Evolutionary conservation across 2,329 filamentous ascomycete species (phyloP).

Genomic region (Alternaria longipes): DNA sequence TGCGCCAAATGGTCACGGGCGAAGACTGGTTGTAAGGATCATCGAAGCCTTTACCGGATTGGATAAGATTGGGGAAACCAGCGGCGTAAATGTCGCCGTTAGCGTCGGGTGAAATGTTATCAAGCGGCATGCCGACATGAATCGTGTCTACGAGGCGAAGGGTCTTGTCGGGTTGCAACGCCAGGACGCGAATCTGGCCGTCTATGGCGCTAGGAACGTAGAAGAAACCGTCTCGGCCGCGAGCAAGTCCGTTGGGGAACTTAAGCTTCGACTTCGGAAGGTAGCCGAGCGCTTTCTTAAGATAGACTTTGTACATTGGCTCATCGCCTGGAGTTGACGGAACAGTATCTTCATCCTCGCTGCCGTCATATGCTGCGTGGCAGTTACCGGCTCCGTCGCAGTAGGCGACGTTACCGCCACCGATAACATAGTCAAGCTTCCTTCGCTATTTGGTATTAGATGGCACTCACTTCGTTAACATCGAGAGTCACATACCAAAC

Average conservation of each 20-base stretch:
- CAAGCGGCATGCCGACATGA: conserved; percentile 35
- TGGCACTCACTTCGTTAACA: background rate
- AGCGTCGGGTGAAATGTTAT: conserved; percentile 39
- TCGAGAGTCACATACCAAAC: conserved; percentile 21
- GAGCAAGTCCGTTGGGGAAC: conserved; percentile 41
- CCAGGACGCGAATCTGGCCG: conserved; percentile 34
- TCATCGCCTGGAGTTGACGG: background rate
- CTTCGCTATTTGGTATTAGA: conserved; percentile 18
- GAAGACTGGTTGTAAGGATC: conserved; percentile 26
- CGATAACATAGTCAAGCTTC: conserved; percentile 35
- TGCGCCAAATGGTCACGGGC: conserved; percentile 33
- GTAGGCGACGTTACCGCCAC: conserved; percentile 41
- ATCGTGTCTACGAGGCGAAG: conserved; percentile 35
- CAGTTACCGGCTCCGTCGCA: conserved; percentile 32
- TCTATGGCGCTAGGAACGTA: conserved; percentile 41
- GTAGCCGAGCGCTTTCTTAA: conserved; percentile 7
- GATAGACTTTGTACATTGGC: conserved; percentile 12
- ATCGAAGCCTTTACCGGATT: conserved; percentile 20
- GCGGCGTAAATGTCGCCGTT: conserved; percentile 39
- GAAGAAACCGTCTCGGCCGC: conserved; percentile 34
- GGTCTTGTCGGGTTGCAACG: conserved; percentile 26
- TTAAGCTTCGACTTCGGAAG: conserved; percentile 35
- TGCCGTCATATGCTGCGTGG: conserved; percentile 24
- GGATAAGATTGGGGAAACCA: conserved; percentile 27
- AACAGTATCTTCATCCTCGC: conserved; percentile 11